Base-by-base conservation (phyloP, 2,329 filamentous ascomycete species). In the Laburnicola sp. region DNA sequence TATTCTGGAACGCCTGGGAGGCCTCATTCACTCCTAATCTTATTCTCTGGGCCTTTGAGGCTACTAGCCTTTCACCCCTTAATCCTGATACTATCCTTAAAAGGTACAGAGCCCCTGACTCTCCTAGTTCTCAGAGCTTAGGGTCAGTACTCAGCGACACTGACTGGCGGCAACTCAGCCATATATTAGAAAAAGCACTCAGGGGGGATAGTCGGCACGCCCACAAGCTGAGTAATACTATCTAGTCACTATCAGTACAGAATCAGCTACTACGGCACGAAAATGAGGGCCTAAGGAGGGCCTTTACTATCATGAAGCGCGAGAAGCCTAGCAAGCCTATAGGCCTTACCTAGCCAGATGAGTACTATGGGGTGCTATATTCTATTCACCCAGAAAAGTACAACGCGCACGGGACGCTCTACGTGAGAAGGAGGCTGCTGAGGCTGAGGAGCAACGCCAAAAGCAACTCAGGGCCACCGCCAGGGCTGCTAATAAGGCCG, bases 11-110 rank as follows among this genome's bases (percentile, higher is more conserved):
- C 2, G 38, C 38, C 26, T 41, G 26, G 25, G 25, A n/a, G 3
- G n/a, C 8, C 8, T 27, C 26, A 28, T 9, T 41, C 22, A 41
- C 7, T 25, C 25, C 8, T 8, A 10, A 5, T 27, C n/a, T 41
- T 7, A 41, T 41, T 27, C 26, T 41, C 25, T 7, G 26, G 26
- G 25, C 30, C 16, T 44, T 44, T 34, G 16, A 44, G 16, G 41
- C 41, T 34, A 44, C 30, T 32, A 21, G 25, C 16, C 8, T 34
- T 31, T 34, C 28, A 8, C 27, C 28, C 11, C 40, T 43, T 25
- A 30, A 42, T 28, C 39, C 39, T 39, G 37, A 39, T n/a, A 31
- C 40, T 22, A 43, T 43, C 26, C 30, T 43, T 21, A 34, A 43
- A 28, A 43, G 40, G 23, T 43, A 28, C 23, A 27, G 23, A 28